A percentile compares a stretch with the other conserved stretches of the same genome.
Evolutionary conservation across 2,329 filamentous ascomycete genomes (phyloP).

Genomic region (Pseudocercospora fijiensis): DNA sequence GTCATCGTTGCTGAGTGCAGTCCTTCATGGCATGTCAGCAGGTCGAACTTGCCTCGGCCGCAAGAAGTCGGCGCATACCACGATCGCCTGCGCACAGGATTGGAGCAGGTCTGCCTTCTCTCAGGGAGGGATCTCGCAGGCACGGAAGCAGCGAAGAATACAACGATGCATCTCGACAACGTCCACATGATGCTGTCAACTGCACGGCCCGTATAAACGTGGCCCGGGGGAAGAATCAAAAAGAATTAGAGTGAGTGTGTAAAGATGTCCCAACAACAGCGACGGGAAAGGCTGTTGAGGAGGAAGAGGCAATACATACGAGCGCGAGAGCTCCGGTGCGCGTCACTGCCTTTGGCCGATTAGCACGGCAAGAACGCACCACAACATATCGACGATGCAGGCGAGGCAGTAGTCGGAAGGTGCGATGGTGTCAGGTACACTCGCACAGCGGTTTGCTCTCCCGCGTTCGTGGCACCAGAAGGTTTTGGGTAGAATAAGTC

Average conservation of each 20-base stretch:
- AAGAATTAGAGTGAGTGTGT: conserved; percentile 3
- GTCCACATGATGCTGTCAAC: conserved; percentile 2
- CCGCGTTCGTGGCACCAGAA: conserved; percentile 4
- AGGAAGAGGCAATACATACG: background rate
- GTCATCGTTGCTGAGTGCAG: conserved; percentile 17
- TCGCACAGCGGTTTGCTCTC: conserved; percentile 6
- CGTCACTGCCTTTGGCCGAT: background rate
- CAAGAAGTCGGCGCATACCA: conserved; percentile 9
- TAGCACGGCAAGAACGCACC: background rate
- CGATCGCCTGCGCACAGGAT: conserved; percentile 16
- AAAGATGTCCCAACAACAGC: background rate
- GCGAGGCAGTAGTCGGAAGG: background rate
- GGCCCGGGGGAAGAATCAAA: background rate
- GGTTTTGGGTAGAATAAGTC: background rate
- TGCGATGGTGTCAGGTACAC: conserved; percentile 6
- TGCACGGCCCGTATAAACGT: background rate
- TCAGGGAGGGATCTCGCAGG: background rate
- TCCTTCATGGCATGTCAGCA: conserved; percentile 12
- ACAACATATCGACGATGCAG: background rate
- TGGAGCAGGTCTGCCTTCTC: conserved; percentile 16
- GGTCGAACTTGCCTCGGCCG: background rate
- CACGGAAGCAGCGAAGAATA: background rate
- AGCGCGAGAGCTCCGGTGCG: background rate
- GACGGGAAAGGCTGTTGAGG: background rate
- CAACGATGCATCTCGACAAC: background rate